Evolutionary conservation across 2,329 filamentous ascomycete species (phyloP).

Genomic region (Zasmidium cellare): DNA sequence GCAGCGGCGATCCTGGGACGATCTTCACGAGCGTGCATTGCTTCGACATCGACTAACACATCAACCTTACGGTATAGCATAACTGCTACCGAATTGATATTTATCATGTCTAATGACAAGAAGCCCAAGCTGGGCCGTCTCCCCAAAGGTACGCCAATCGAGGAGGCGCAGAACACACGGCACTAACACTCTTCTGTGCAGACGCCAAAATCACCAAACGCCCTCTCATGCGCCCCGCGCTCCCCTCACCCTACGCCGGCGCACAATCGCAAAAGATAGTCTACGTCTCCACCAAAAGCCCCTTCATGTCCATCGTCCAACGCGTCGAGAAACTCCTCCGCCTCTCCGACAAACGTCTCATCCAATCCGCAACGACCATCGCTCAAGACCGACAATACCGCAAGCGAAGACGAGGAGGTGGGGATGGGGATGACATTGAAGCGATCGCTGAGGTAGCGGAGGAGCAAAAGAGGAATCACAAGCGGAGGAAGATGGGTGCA

Average conservation of each 20-base stretch:
- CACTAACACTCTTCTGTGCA: slow-evolving; percentile 21
- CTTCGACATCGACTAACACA: background rate
- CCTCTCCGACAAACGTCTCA: slow-evolving; percentile 53
- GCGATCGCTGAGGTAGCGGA: slow-evolving; percentile 41
- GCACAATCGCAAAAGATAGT: slow-evolving; percentile 56
- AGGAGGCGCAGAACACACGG: background rate
- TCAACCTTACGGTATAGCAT: too few relatives aligned
- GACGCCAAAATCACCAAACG: slow-evolving; percentile 55
- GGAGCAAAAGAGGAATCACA: slow-evolving; percentile 27
- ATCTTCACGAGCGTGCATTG: background rate
- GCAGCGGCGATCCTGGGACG: background rate
- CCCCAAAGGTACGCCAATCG: background rate
- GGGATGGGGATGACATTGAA: slow-evolving; percentile 28
- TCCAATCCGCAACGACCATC: slow-evolving; percentile 41
- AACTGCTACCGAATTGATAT: too few relatives aligned
- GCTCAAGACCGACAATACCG: slow-evolving; percentile 27
- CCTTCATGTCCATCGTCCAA: slow-evolving; percentile 68
- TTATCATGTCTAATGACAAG: background rate
- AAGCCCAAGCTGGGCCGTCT: background rate
- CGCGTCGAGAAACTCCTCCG: slow-evolving; percentile 65
- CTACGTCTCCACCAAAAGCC: slow-evolving; percentile 65
- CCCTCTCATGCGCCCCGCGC: slow-evolving; percentile 58
- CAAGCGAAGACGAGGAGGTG: slow-evolving; percentile 11
- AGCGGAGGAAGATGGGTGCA: slow-evolving; percentile 31
- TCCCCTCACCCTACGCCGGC: slow-evolving; percentile 55